These are phyloP conservation scores for Solanum chiquidenum DNA, from an alignment of 257 asterid species.

Conservation along the genomic window DNA sequence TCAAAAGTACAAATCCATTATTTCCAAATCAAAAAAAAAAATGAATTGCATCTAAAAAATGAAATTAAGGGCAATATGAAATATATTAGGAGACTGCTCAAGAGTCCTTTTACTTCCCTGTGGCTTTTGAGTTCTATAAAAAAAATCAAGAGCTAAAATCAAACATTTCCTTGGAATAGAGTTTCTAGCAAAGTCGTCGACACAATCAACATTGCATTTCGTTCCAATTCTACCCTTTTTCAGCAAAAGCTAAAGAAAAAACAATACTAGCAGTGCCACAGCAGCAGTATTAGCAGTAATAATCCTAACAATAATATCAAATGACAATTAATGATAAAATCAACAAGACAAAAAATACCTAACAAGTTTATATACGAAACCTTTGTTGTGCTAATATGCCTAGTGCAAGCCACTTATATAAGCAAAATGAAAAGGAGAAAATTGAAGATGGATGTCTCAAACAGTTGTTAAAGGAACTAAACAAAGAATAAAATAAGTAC, in stretches of 20 bases:
- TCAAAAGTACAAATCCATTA: background rate
- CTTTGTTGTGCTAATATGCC: background rate
- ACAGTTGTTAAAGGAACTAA: background rate
- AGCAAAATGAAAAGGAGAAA: background rate
- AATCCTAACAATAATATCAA: background rate
- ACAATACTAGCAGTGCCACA: background rate
- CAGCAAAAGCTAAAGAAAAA: background rate
- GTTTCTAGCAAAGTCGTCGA: background rate
- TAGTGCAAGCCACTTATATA: background rate
- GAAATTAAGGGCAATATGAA: background rate
- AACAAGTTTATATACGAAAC: background rate
- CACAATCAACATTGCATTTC: background rate
- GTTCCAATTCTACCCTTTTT: background rate
- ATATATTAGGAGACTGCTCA: background rate
- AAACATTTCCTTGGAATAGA: background rate
- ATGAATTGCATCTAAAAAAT: background rate
- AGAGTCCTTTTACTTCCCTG: background rate
- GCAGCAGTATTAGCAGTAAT: background rate
- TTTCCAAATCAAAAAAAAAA: background rate
- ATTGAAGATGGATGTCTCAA: background rate
- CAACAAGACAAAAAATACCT: background rate
- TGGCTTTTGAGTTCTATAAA: background rate
- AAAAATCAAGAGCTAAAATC: background rate
- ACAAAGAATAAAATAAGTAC: background rate
- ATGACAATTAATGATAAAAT: background rate